Base-by-base conservation (phyloP, 2,329 filamentous ascomycete species). In the Nemania sp. region DNA sequence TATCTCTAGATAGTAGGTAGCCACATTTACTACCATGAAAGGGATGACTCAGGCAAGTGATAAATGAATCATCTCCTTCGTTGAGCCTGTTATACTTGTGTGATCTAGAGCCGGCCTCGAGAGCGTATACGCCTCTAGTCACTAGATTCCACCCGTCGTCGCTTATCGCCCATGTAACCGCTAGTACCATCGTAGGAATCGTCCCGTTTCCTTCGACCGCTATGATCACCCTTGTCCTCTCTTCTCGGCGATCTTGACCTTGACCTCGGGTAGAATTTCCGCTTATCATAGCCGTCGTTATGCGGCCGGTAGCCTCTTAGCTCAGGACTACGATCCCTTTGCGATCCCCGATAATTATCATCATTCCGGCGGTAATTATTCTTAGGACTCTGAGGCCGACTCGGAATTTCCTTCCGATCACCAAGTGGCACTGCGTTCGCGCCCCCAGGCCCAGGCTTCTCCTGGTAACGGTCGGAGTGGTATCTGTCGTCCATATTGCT, bases 351-450 rank as follows among this genome's bases (percentile, higher is more conserved):
- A 39, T 66, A 59, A 41, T 68, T 62, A 5, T 55, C 56, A 6
- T 64, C 63, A 6, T 66, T 56, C 20, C 62, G 15, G n/a, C 63
- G 62, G 19, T 65, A 61, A 17, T 62, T 42, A 24, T 61, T 66
- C 54, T 77, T 71, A 61, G 80, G 80, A 20, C 71, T 72, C 9
- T 76, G 74, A 33, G 50, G 59, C 11, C 56, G 58, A 43, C 52
- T 63, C 47, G 48, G 68, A 53, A 26, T 70, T 66, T 60, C 68
- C 66, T 79, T 82, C 44, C 85, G 74, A 61, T 87, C 83, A 0
- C 86, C 88, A 19, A 92, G 73, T 1, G 87, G 86, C 49, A 86
- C 80, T 3, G 82, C 83, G 70, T 92, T 92, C 1, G 88, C 86
- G 1, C 88, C 88, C 19, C 70, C 80, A 4, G 68, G 76, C 8